Evolutionary conservation across 139 green algal species (phyloP).

Genomic region (Chara braunii): DNA sequence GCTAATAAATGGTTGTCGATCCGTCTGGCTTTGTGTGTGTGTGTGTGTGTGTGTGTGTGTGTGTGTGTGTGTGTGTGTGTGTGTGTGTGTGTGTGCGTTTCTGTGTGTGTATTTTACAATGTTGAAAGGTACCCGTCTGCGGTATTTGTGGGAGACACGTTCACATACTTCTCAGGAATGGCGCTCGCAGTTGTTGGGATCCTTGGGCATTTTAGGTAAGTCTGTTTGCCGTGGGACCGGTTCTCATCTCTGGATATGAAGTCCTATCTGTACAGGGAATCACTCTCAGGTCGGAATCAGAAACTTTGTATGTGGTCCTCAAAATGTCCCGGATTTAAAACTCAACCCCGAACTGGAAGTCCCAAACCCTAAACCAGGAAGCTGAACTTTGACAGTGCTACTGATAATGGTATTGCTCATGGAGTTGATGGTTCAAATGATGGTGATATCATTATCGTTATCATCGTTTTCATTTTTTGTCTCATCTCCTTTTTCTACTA

Average conservation of each 20-base stretch:
- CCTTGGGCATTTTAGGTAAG: constrained; percentile 82
- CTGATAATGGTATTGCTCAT: too few species aligned
- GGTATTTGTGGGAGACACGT: constrained; percentile 98
- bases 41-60: too few species aligned
- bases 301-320: neutral
- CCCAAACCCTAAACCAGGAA: neutral
- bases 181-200: constrained; percentile 92
- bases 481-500: too few species aligned
- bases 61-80: too few species aligned
- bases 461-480: too few species aligned
- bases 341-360: neutral
- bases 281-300: neutral
- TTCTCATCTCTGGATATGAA: neutral
- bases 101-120: too few species aligned
- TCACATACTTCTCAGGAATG: constrained; percentile 99
- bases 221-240: neutral
- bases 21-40: too few species aligned
- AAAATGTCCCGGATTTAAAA: neutral
- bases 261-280: neutral
- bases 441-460: too few species aligned
- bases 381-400: neutral
- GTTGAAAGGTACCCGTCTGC: constrained; percentile 78
- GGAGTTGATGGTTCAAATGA: too few species aligned
- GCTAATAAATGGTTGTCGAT: too few species aligned
- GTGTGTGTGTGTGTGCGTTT: too few species aligned